Evolutionary conservation across 305 asterid species (phyloP).

Genomic region (Fraxinus floribunda): DNA sequence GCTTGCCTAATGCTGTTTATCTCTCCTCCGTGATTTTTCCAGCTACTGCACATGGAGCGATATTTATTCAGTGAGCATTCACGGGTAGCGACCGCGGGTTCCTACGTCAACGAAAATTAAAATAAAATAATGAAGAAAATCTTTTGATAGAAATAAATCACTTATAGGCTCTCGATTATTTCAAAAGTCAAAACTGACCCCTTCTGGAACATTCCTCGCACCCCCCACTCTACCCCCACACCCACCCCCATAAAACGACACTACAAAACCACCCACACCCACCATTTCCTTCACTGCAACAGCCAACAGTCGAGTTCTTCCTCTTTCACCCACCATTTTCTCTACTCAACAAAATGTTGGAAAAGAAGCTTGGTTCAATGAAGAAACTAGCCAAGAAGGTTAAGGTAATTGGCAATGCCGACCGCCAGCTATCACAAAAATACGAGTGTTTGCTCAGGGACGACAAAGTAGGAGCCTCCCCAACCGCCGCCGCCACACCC

Average conservation of each 20-base stretch:
- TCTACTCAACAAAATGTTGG: slow-evolving; percentile 37
- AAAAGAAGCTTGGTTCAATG: slow-evolving; percentile 60
- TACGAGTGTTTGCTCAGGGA: slow-evolving; percentile 41
- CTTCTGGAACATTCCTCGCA: not conserved
- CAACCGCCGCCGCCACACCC: slow-evolving; percentile 36
- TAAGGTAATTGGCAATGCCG: slow-evolving; percentile 22
- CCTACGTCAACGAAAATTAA: too few species aligned
- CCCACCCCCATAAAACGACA: slow-evolving; percentile 17
- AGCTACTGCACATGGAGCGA: too few species aligned
- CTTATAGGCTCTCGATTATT: slow-evolving; percentile 16
- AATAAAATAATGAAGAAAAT: slow-evolving; percentile 7
- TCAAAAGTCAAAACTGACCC: slow-evolving; percentile 29
- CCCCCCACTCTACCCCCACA: not conserved
- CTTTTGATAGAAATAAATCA: slow-evolving; percentile 22
- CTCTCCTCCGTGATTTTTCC: too few species aligned
- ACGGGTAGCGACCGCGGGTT: too few species aligned
- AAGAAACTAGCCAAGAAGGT: slow-evolving; percentile 55
- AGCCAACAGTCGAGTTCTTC: slow-evolving; percentile 15
- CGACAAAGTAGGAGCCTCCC: slow-evolving; percentile 16
- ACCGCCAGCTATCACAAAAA: slow-evolving; percentile 17
- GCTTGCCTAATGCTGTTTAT: too few species aligned
- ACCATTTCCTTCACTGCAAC: slow-evolving; percentile 17
- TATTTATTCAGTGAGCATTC: too few species aligned
- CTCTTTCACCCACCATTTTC: not conserved
- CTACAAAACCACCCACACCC: slow-evolving; percentile 38